Conservation (phyloP, 2,329 filamentous ascomycete species). For the Acrocalymma vagum region DNA sequence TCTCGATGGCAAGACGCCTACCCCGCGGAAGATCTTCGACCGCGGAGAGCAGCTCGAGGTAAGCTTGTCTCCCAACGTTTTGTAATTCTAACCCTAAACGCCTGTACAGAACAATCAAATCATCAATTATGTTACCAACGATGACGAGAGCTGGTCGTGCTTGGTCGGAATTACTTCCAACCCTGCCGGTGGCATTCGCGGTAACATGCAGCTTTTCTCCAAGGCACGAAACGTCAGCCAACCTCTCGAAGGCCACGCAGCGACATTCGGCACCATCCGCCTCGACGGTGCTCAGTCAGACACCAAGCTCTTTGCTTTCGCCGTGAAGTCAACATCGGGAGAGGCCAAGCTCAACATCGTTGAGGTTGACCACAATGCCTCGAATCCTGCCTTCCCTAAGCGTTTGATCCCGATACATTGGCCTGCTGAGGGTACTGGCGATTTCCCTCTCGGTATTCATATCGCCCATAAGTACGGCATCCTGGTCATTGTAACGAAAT, state of each 20-base stretch:
- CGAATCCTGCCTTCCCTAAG: slow-evolving; percentile 90
- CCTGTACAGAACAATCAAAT: slow-evolving; percentile 85
- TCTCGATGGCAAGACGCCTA: slow-evolving; percentile 81
- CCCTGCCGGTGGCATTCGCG: slow-evolving; percentile 90
- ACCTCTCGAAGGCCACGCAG: slow-evolving; percentile 96
- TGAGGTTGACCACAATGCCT: slow-evolving; percentile 91
- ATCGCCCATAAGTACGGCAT: slow-evolving; percentile 96
- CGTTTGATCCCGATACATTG: slow-evolving; percentile 98
- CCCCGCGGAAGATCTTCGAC: slow-evolving; percentile 88
- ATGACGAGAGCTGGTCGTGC: slow-evolving; percentile 98
- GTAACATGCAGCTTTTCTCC: slow-evolving; percentile 97
- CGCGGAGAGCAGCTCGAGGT: slow-evolving; percentile 89
- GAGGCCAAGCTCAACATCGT: slow-evolving; percentile 93
- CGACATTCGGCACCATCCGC: slow-evolving; percentile 88
- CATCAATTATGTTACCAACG: slow-evolving; percentile 98
- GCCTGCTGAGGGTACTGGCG: slow-evolving; percentile 91
- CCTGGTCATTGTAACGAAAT: slow-evolving; percentile 97
- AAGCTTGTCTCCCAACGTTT: slow-evolving; percentile 48
- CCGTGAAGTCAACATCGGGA: slow-evolving; percentile 85
- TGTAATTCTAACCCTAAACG: slow-evolving; percentile 11
- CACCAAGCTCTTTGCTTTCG: slow-evolving; percentile 96
- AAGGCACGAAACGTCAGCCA: slow-evolving; percentile 96
- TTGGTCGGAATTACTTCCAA: slow-evolving; percentile 95
- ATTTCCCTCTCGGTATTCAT: slow-evolving; percentile 98
- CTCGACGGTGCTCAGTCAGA: slow-evolving; percentile 89